These are phyloP conservation scores for Paraphoma sp. DNA, from an alignment of 2,329 filamentous ascomycete genomes.

Conservation along the genomic window DNA sequence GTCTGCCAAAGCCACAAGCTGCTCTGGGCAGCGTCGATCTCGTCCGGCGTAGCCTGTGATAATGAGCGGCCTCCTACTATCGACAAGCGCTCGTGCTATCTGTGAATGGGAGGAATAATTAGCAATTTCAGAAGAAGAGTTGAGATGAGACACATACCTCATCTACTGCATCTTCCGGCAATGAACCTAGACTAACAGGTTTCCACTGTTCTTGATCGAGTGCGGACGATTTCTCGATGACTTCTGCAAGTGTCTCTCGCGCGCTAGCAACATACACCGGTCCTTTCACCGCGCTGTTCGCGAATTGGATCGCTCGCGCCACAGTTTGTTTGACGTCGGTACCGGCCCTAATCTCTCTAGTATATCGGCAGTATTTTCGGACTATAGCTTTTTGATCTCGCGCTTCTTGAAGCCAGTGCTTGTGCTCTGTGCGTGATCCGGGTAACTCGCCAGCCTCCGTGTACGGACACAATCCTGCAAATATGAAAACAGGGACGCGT, in stretches of 20 bases:
- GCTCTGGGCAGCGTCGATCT: constrained; percentile 6
- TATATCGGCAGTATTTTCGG: constrained; percentile 40
- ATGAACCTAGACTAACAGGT: constrained; percentile 18
- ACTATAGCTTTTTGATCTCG: constrained; percentile 52
- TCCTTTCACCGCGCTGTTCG: constrained; percentile 30
- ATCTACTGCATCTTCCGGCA: too few species aligned
- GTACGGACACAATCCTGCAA: constrained; percentile 54
- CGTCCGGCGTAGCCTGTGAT: constrained; percentile 30
- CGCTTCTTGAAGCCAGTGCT: constrained; percentile 54
- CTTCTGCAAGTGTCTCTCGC: constrained; percentile 23
- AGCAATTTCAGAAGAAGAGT: too few species aligned
- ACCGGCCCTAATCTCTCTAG: constrained; percentile 35
- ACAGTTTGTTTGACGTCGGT: constrained; percentile 34
- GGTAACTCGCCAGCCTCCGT: constrained; percentile 54
- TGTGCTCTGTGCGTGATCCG: constrained; percentile 46
- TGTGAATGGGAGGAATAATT: too few species aligned
- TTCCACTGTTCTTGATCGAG: constrained; percentile 24
- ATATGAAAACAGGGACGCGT: constrained; percentile 45
- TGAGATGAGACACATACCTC: too few species aligned
- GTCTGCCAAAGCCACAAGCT: constrained; percentile 20
- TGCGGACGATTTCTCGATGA: constrained; percentile 11
- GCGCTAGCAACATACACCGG: constrained; percentile 25
- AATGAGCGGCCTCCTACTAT: constrained; percentile 20
- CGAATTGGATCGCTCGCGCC: constrained; percentile 33
- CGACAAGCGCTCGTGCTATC: constrained; percentile 12